phyloP scores from a whole-genome alignment of 2,329 filamentous ascomycete genomes.

The Cladosporium sp. region DNA sequence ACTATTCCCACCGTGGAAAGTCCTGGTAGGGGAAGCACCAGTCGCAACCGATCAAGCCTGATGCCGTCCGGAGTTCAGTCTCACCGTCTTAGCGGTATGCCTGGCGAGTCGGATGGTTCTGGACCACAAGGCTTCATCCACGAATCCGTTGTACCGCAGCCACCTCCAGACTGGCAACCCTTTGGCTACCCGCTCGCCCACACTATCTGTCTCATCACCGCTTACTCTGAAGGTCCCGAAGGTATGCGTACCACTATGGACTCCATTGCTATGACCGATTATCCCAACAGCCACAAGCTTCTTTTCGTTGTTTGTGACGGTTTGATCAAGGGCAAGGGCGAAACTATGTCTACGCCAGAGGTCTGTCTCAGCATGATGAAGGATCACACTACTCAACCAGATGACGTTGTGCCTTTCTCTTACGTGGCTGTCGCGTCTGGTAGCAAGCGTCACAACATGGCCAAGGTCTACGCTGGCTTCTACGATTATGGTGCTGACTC shows the following conservation, averaged over 20 bases:
- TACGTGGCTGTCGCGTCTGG: slow-evolving; percentile 96
- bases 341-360: slow-evolving; percentile 81
- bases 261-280: slow-evolving; percentile 95
- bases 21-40: slow-evolving; percentile 17
- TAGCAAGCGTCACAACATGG: slow-evolving; percentile 98
- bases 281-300: slow-evolving; percentile 97
- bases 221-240: slow-evolving; percentile 92
- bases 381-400: slow-evolving; percentile 72
- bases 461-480: slow-evolving; percentile 95
- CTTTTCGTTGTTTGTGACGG: slow-evolving; percentile 96
- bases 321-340: slow-evolving; percentile 93
- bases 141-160: slow-evolving; percentile 91
- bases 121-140: slow-evolving; percentile 95
- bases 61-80: slow-evolving; percentile 31
- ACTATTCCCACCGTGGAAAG: slow-evolving; percentile 47
- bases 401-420: slow-evolving; percentile 85
- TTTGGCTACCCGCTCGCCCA: slow-evolving; percentile 95
- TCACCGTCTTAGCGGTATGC: slow-evolving; percentile 50
- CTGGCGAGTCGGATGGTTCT: slow-evolving; percentile 59
- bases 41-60: slow-evolving; percentile 13
- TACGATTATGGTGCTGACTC: slow-evolving; percentile 90
- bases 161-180: slow-evolving; percentile 93
- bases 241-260: slow-evolving; percentile 91
- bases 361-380: slow-evolving; percentile 91
- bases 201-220: slow-evolving; percentile 88